A percentile compares a stretch with the other conserved stretches of the same genome.
Evolutionary conservation across 2,329 filamentous ascomycete species (phyloP).

Genomic region (Xylaria polymorpha): DNA sequence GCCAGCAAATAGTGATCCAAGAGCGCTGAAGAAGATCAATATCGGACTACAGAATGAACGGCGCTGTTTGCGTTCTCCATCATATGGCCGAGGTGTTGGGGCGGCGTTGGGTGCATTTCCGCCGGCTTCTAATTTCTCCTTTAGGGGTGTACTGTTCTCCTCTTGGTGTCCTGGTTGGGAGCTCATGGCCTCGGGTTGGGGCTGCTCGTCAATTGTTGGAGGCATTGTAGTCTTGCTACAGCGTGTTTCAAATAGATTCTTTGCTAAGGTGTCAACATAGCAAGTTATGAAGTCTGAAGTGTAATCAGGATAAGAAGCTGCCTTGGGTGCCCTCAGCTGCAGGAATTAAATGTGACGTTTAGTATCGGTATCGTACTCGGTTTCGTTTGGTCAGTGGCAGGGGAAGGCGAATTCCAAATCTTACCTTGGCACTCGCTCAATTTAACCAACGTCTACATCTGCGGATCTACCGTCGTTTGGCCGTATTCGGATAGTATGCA

Average conservation of each 20-base stretch:
- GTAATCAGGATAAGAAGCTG: neutral
- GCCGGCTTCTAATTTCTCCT: neutral
- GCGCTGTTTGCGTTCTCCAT: slow-evolving; percentile 7
- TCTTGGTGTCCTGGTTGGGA: neutral
- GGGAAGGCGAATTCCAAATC: neutral
- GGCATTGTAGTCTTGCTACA: neutral
- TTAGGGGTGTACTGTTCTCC: neutral
- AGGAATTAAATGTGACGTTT: neutral
- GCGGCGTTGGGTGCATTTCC: neutral
- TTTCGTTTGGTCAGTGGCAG: slow-evolving; percentile 6
- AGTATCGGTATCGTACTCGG: slow-evolving; percentile 4
- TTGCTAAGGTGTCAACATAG: neutral
- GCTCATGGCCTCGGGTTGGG: neutral
- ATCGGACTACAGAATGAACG: slow-evolving; percentile 19
- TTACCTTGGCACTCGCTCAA: no score
- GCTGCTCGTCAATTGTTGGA: neutral
- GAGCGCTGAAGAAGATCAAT: slow-evolving; percentile 14
- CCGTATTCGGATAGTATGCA: neutral
- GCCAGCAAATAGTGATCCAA: slow-evolving; percentile 23
- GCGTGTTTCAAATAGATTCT: neutral
- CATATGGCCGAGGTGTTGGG: neutral
- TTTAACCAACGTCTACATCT: no score
- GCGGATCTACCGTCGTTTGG: no score
- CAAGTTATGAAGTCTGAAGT: neutral
- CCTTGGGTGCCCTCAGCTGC: neutral